phyloP scores from a whole-genome alignment of 208 protist species.

The Crithidia expoeki region DNA sequence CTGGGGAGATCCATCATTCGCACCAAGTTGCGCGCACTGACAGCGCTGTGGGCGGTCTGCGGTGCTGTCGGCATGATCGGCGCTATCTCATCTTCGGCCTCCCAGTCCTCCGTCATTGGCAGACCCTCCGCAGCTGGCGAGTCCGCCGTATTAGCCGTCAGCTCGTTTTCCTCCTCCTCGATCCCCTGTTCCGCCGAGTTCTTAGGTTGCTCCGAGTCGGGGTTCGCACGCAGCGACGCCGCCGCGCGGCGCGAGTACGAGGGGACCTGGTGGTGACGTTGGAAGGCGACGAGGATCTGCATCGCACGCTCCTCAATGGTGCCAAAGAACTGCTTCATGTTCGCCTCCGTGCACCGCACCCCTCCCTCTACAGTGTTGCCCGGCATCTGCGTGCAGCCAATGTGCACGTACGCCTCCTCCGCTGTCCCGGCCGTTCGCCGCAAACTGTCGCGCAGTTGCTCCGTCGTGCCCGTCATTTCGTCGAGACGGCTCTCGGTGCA shows the following conservation, averaged over 20 bases:
- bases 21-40: slow-evolving; percentile 73
- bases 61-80: slow-evolving; percentile 52
- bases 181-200: neutral
- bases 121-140: slow-evolving; percentile 29
- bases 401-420: slow-evolving; percentile 74
- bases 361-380: slow-evolving; percentile 26
- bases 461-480: slow-evolving; percentile 50
- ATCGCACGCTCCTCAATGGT: slow-evolving; percentile 91
- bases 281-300: slow-evolving; percentile 75
- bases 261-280: slow-evolving; percentile 43
- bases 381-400: slow-evolving; percentile 61
- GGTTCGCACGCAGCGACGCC: slow-evolving; percentile 8
- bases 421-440: slow-evolving; percentile 67
- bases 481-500: slow-evolving; percentile 85
- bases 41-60: slow-evolving; percentile 45
- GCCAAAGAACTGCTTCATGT: slow-evolving; percentile 87
- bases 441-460: slow-evolving; percentile 65
- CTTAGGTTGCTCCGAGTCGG: slow-evolving; percentile 16
- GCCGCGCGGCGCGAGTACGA: slow-evolving; percentile 9
- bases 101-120: slow-evolving; percentile 33
- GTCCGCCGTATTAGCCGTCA: slow-evolving; percentile 29
- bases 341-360: slow-evolving; percentile 81
- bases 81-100: slow-evolving; percentile 34
- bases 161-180: slow-evolving; percentile 37
- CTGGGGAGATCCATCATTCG: slow-evolving; percentile 73